Percentiles rank a stretch among this genome's conserved stretches.
Evolutionary conservation across 164 flowering plant genomes (phyloP).

Genomic region (Macadamia integrifolia): DNA sequence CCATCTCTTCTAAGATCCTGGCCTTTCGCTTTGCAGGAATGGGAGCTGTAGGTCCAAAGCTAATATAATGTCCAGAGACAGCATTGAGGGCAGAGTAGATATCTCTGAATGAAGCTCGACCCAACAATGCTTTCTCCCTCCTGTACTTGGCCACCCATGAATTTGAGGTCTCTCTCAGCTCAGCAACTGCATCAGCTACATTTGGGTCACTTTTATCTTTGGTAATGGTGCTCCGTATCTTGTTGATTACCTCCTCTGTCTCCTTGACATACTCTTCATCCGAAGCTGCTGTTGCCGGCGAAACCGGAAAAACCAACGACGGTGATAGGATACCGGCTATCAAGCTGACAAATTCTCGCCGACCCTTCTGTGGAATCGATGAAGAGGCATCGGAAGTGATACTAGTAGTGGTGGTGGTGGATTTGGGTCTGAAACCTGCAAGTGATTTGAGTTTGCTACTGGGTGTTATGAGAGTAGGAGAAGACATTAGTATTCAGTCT

Average conservation of each 20-base stretch:
- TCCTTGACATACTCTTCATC: conserved; percentile 86
- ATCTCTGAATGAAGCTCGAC: conserved; percentile 75
- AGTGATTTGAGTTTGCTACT: conserved; percentile 43
- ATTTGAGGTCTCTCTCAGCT: conserved; percentile 69
- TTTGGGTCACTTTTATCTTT: conserved; percentile 71
- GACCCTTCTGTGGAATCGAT: conserved; percentile 14
- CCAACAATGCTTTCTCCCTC: conserved; percentile 73
- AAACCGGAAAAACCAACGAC: conserved; percentile 12
- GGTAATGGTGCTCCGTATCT: conserved; percentile 59
- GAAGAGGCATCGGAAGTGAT: conserved; percentile 12
- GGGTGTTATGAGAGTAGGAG: conserved; percentile 64
- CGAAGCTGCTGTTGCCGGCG: conserved; percentile 42
- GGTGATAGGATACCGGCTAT: conserved; percentile 15
- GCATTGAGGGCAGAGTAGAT: conserved; percentile 93
- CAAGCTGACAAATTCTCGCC: conserved; percentile 36
- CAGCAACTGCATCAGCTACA: conserved; percentile 66
- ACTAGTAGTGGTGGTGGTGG: conserved; percentile 20
- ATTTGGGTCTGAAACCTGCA: conserved; percentile 25
- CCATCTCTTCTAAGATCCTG: conserved; percentile 91
- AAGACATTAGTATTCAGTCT: conserved; percentile 35
- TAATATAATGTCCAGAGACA: conserved; percentile 88
- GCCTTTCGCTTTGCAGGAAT: conserved; percentile 88
- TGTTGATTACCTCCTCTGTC: conserved; percentile 68
- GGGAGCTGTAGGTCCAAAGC: conserved; percentile 93
- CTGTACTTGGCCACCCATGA: conserved; percentile 98